Conservation (phyloP, 306 rosid species). For the Hippophae tibetana region DNA sequence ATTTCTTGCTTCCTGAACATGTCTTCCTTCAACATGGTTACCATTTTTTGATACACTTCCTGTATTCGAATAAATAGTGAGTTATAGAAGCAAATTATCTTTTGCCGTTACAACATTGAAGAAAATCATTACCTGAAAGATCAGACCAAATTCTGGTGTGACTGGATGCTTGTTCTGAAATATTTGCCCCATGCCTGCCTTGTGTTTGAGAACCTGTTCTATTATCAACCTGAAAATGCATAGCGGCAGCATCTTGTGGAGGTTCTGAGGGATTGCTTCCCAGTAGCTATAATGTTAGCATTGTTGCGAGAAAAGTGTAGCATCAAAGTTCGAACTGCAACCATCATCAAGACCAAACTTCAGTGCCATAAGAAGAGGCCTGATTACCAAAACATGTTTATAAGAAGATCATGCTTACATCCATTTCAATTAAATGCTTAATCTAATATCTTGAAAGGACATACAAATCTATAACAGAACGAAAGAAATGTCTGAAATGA, state of each 20-base stretch:
- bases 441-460: background rate
- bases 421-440: background rate
- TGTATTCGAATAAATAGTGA: conserved; percentile 34
- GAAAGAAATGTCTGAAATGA: conserved; percentile 83
- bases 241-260: conserved; percentile 33
- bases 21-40: conserved; percentile 45
- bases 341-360: conserved; percentile 78
- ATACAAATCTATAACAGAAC: conserved; percentile 28
- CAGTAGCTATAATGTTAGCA: conserved; percentile 73
- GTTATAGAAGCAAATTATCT: background rate
- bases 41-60: conserved; percentile 54
- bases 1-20: conserved; percentile 37
- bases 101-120: background rate
- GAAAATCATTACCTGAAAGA: conserved; percentile 58
- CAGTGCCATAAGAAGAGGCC: conserved; percentile 93
- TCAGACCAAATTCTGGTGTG: conserved; percentile 94
- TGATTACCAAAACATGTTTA: conserved; percentile 23
- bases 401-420: background rate
- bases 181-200: conserved; percentile 39
- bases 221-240: conserved; percentile 40
- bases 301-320: conserved; percentile 89
- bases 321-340: conserved; percentile 71
- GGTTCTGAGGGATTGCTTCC: conserved; percentile 47
- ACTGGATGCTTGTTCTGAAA: conserved; percentile 72
- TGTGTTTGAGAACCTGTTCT: conserved; percentile 39